A percentile compares a stretch with the other conserved stretches of the same genome.
Conservation (phyloP, 805 yeast species). For the Danielozyma ontarioensis region DNA sequence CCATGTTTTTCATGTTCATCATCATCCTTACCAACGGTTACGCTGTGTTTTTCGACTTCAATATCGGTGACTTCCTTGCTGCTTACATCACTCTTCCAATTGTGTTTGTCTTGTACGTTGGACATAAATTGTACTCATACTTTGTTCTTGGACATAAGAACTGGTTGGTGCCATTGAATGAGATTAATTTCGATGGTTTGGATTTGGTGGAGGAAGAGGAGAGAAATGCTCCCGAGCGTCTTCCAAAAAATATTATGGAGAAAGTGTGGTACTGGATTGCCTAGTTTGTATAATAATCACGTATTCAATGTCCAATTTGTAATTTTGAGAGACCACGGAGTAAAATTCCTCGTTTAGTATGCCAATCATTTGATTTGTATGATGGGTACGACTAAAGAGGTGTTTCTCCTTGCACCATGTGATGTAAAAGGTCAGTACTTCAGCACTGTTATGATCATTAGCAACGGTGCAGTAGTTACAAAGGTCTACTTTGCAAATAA, state of each 20-base stretch:
- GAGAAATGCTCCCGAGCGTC: constrained; percentile 28
- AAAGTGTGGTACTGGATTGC: constrained; percentile 49
- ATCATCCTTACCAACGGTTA: constrained; percentile 69
- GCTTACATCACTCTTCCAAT: constrained; percentile 67
- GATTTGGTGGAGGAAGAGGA: constrained; percentile 56
- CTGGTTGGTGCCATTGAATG: constrained; percentile 48
- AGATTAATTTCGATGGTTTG: constrained; percentile 58
- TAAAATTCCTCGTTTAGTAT: too few relatives aligned
- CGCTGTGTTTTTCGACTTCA: constrained; percentile 58
- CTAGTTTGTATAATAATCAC: constrained; percentile 9
- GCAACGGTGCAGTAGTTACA: too few relatives aligned
- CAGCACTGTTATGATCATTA: too few relatives aligned
- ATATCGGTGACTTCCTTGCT: constrained; percentile 57
- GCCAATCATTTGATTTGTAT: too few relatives aligned
- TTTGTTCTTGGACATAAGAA: constrained; percentile 17
- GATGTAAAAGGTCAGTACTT: too few relatives aligned
- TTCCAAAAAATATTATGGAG: constrained; percentile 37
- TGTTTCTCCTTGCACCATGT: too few relatives aligned
- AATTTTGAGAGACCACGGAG: too few relatives aligned
- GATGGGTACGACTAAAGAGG: too few relatives aligned
- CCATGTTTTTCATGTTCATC: constrained; percentile 44
- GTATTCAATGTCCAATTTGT: too few relatives aligned
- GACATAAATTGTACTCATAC: constrained; percentile 48
- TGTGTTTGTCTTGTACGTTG: constrained; percentile 47
- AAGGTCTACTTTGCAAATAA: too few relatives aligned